These are phyloP conservation scores for Pontederia crassipes DNA, from an alignment of 176 grass and related monocot genomes.

Conservation along the genomic window DNA sequence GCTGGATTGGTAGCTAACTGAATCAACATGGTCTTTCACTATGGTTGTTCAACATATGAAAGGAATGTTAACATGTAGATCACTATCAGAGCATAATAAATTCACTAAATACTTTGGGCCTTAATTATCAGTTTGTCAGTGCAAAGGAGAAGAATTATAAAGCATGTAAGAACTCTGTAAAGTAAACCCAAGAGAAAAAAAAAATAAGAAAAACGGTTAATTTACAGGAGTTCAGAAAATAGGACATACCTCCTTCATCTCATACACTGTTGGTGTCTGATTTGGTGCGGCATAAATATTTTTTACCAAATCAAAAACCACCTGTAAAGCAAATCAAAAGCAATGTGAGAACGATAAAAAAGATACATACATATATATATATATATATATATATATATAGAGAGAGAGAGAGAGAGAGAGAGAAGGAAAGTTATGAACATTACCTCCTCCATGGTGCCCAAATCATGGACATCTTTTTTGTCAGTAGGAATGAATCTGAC, in stretches of 20 bases:
- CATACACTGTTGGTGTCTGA: constrained; percentile 61
- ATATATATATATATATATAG: no score
- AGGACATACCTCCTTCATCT: constrained; percentile 67
- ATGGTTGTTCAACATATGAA: no score
- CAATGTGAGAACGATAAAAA: not conserved
- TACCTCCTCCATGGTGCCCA: constrained; percentile 93
- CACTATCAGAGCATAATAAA: no score
- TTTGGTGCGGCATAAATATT: constrained; percentile 79
- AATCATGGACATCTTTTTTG: constrained; percentile 71
- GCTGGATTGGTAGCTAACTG: no score
- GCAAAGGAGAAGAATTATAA: no score
- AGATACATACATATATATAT: no score
- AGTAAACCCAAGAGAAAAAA: not conserved
- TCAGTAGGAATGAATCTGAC: constrained; percentile 70
- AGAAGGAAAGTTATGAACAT: not conserved
- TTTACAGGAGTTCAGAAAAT: not conserved
- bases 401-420: no score
- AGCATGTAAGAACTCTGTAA: not conserved
- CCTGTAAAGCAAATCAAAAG: constrained; percentile 27
- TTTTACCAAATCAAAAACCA: constrained; percentile 78
- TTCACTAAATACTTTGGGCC: no score
- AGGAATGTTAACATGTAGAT: no score
- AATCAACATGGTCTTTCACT: no score
- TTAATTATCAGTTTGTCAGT: no score
- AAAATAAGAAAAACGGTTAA: not conserved